Evolutionary conservation across 176 grass and related monocot species (phyloP), one percentile per base, ranked within the genome.

Genomic region (Rhynchospora breviuscula): DNA sequence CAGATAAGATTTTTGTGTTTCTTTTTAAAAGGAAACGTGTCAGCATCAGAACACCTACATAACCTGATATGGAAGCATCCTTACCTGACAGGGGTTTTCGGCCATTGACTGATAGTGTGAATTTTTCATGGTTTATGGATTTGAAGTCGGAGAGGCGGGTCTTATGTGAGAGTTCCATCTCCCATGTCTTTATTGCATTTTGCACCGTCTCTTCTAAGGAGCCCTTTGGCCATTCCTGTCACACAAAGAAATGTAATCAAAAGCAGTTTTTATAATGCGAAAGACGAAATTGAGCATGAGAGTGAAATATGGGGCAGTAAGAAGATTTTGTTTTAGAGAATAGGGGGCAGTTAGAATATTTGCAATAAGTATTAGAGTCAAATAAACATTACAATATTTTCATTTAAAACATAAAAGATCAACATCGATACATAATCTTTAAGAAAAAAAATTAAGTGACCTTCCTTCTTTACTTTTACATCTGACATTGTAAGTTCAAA

Each of bases 121-220:
- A 94, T 71, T 56, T 59, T 1, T 61, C 84, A 0, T 63, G 92
- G 87, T 89, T 91, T 44, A 98, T 87, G 63, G 92, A 93, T 88
- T 98, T 98, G 90, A 98, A 98, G 87, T 98, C 92, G 26, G 5
- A 56, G 14, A 98, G 74, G 8, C 82, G 84, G 10, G 81, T 61
- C 92, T 98, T 94, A 90, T 94, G 92, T 26, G 92, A 94, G 73
- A 94, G 87, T 90, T 94, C 95, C 95, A 98, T 98, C 84, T 98
- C 95, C 95, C 95, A 98, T 73, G 95, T 98, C 83, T 98, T 94
- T 74, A 98, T 88, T 58, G 90, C 92, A 61, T 98, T 94, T 87
- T 98, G 95, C 74, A 98, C 87, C 62, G 62, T 87, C 87, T 94
- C 95, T 85, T 98, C 95, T 60, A 98, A 83, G 74, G 95, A 94